phyloP scores from a whole-genome alignment of 164 flowering plant genomes.

The Liriodendron chinense region DNA sequence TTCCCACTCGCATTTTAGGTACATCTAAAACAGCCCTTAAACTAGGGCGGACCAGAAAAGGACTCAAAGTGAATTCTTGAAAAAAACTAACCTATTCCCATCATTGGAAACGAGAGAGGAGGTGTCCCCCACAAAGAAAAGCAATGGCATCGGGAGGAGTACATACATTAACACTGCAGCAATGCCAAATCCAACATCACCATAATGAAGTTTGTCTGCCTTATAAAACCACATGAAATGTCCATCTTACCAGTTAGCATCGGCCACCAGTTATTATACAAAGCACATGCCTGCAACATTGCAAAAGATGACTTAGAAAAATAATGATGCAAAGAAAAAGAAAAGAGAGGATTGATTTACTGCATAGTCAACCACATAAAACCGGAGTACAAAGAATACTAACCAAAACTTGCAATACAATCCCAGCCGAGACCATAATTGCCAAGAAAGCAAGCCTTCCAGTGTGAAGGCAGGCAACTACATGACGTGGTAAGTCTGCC shows the following conservation, averaged over 20 bases:
- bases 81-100: slow-evolving; percentile 45
- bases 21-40: background rate
- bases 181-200: slow-evolving; percentile 12
- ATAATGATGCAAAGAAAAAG: background rate
- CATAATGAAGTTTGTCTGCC: background rate
- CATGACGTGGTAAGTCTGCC: slow-evolving; percentile 73
- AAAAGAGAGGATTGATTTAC: background rate
- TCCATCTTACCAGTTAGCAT: slow-evolving; percentile 68
- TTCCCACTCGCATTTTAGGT: background rate
- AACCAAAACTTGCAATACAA: slow-evolving; percentile 88
- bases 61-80: background rate
- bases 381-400: slow-evolving; percentile 15
- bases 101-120: slow-evolving; percentile 47
- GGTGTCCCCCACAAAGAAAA: slow-evolving; percentile 62
- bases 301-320: slow-evolving; percentile 8
- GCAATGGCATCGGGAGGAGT: slow-evolving; percentile 84
- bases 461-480: slow-evolving; percentile 63
- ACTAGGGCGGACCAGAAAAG: background rate
- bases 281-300: slow-evolving; percentile 83
- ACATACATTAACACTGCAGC: slow-evolving; percentile 79
- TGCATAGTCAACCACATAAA: background rate
- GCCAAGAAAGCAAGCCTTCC: slow-evolving; percentile 86
- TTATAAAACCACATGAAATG: background rate
- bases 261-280: slow-evolving; percentile 98
- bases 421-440: slow-evolving; percentile 86